phyloP scores from a whole-genome alignment of 768 basidiomycete genomes.

The Tremella yokohamensis region DNA sequence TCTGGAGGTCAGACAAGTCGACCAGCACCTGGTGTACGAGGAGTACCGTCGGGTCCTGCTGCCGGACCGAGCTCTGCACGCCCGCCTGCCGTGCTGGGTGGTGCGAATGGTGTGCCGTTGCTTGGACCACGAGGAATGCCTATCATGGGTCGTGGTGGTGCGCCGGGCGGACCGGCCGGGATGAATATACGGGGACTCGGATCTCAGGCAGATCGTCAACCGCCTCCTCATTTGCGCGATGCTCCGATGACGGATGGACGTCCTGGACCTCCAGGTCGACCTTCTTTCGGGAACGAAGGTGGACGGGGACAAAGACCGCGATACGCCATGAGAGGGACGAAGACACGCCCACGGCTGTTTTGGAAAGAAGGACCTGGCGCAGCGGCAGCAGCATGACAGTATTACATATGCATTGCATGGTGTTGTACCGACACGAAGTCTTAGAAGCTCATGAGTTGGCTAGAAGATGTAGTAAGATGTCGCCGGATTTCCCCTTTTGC shows the following conservation, averaged over 20 bases:
- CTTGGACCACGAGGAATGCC: not conserved
- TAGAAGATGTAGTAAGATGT: constrained; percentile 41
- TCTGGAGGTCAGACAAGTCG: constrained; percentile 3
- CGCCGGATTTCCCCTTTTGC: constrained; percentile 26
- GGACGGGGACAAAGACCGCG: constrained; percentile 12
- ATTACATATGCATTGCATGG: not conserved
- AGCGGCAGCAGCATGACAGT: not conserved
- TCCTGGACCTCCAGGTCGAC: constrained; percentile 5
- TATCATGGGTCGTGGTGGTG: not conserved
- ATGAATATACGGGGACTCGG: not conserved
- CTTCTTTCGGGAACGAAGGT: constrained; percentile 3
- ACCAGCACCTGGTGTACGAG: too few relatives aligned
- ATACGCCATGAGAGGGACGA: constrained; percentile 25
- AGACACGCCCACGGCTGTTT: constrained; percentile 28
- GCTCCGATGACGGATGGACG: constrained; percentile 3
- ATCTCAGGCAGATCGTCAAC: not conserved
- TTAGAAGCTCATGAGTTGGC: not conserved
- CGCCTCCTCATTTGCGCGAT: too few relatives aligned
- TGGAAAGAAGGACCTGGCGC: constrained; percentile 42
- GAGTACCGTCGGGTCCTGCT: not conserved
- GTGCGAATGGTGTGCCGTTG: too few relatives aligned
- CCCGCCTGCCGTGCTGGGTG: too few relatives aligned
- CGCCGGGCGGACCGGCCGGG: constrained; percentile 11
- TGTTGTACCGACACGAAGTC: not conserved
- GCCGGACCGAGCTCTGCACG: not conserved